Evolutionary conservation across 2,329 filamentous ascomycete genomes (phyloP).

Genomic region (Arthrocladium fulminans): DNA sequence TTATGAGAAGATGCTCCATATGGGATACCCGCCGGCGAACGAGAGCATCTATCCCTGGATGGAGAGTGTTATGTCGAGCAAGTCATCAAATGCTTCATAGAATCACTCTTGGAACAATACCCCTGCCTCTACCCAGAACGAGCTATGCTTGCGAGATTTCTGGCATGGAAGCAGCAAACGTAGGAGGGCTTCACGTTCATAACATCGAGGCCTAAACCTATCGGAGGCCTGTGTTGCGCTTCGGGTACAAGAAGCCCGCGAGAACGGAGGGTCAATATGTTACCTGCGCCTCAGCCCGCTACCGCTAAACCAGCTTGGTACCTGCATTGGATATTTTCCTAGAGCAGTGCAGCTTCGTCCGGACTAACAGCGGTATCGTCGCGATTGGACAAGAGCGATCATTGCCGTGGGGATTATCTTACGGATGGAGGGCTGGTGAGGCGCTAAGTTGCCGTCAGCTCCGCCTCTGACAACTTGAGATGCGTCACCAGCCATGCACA

Average conservation of each 20-base stretch:
- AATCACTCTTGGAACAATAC: no score
- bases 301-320: no score
- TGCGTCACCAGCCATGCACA: not conserved
- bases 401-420: not conserved
- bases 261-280: no score
- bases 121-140: no score
- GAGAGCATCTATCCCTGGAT: constrained; percentile 21
- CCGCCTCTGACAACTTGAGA: not conserved
- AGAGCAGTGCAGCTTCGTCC: not conserved
- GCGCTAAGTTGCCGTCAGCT: not conserved
- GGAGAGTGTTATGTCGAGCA: constrained; percentile 18
- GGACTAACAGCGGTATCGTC: not conserved
- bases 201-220: no score
- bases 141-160: no score
- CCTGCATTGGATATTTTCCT: not conserved
- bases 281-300: no score
- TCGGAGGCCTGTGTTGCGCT: no score
- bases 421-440: not conserved
- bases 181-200: no score
- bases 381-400: not conserved
- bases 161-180: no score
- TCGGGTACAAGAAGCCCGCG: no score
- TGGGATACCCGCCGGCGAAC: constrained; percentile 51
- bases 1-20: constrained; percentile 53
- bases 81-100: not conserved